Conservation (phyloP, 1,284 basidiomycete species). For the Mycosarcoma maydis region DNA sequence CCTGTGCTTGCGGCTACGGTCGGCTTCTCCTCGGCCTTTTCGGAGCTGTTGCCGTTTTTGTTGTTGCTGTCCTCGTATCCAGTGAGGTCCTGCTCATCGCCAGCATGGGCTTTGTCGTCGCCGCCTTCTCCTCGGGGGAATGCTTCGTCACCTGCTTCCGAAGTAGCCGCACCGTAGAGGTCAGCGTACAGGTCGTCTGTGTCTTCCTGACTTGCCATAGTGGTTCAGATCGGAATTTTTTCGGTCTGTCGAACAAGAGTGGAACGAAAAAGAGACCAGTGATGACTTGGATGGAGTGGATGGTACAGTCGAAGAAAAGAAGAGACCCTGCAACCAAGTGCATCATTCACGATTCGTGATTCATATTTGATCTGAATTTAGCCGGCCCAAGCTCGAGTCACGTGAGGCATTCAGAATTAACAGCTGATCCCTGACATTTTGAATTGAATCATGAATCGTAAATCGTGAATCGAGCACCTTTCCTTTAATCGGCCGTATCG, state of each 20-base stretch:
- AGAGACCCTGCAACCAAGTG: not conserved
- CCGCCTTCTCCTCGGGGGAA: slow-evolving; percentile 34
- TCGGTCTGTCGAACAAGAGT: not conserved
- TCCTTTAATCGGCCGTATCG: too few species aligned
- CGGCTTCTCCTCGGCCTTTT: slow-evolving; percentile 4
- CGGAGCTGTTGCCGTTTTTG: slow-evolving; percentile 2
- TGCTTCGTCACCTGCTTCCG: slow-evolving; percentile 22
- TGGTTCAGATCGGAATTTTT: not conserved
- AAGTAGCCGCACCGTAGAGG: slow-evolving; percentile 48
- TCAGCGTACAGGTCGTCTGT: slow-evolving; percentile 61
- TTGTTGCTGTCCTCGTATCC: slow-evolving; percentile 32
- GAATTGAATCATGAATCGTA: too few species aligned
- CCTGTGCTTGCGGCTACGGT: slow-evolving; percentile 6
- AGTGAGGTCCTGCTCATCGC: slow-evolving; percentile 43
- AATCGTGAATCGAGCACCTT: too few species aligned
- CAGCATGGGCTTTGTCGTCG: slow-evolving; percentile 14
- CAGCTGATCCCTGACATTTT: too few species aligned
- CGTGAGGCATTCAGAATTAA: too few species aligned
- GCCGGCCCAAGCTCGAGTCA: slow-evolving; percentile 31
- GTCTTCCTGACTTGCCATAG: slow-evolving; percentile 49
- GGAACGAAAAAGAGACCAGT: not conserved
- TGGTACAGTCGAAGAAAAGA: not conserved
- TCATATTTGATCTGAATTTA: not conserved
- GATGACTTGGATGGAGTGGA: not conserved
- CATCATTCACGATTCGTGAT: too few species aligned